Base-by-base conservation (phyloP, 768 basidiomycete species). In the Naematelia encephala region DNA sequence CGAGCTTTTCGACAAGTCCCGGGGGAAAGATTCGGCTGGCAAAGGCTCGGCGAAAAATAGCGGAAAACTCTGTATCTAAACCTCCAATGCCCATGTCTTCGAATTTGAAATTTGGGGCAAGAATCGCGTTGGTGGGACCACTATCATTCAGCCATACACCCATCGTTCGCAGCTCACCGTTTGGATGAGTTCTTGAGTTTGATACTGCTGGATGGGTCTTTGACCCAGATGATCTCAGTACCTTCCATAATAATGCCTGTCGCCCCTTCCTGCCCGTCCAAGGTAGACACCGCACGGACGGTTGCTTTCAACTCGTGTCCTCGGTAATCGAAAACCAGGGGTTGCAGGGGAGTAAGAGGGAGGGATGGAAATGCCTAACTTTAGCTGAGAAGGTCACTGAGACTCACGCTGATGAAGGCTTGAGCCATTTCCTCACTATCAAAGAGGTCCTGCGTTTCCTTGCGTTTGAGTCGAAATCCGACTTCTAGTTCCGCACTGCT, bases 81-180 rank as follows among this genome's bases (percentile, higher is more conserved):
- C 96, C 96, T 71, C 96, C 96, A 70, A 99, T 98, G 16, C 96
- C 96, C 94, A 99, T 98, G 76, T 99, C 96, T 72, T 94, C 90
- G 62, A 99, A 99, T 78, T 96, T 98, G 84, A 99, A 99, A 78
- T 97, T 97, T 1, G 96, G 91, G 0, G 91, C 87, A 10, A 99
- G 83, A 66, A 99, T 94, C 0, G 96, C 91, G 74, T 97, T 98
- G 5, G 92, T 85, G 4, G 91, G 86, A 0, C 90, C 85, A 68
- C 91, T 93, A 59, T 19, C 49, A 2, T 49, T 22, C 4, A 60
- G 30, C 23, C 46, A 19, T 26, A 26, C n/a, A 12, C 19, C 39
- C 11, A 13, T 11, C 28, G 16, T 5, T 11, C 4, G 11, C 10
- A n/a, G 64, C 84, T 62, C 51, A 91, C 91, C 89, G 90, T 77